Evolutionary conservation across 1,284 basidiomycete species (phyloP), one percentile per base, ranked within the genome.

Genomic region (Rhodotorula sp.): DNA sequence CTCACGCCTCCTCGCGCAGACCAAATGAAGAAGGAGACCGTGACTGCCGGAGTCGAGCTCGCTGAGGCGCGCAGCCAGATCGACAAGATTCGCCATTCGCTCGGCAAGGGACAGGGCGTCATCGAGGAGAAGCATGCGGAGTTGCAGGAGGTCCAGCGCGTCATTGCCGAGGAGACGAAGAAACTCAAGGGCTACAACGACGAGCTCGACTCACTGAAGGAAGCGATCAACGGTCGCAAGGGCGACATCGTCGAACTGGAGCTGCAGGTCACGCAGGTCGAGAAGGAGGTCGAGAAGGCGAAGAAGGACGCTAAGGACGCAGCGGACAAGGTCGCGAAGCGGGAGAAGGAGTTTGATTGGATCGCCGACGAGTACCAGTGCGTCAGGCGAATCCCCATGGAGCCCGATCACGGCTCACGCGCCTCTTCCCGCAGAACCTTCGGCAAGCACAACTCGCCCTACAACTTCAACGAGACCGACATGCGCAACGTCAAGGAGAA

Each of bases 341-440:
- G 97, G 18, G 94, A 97, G 82, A 88, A 89, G 76, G 86, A 89
- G 78, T 86, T 90, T 76, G 85, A 88, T 0, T 99, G 96, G 95
- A 97, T 99, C 71, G 78, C 80, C 18, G 88, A 93, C 60, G 94
- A 98, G 78, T 86, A 88, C 75, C 84, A 88, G 91, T 94, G 76
- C 76, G 89, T 84, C 4, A 56, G 62, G 64, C 62, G 18, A 18
- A 15, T 30, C 3, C 30, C 9, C 15, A 52, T 10, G 8, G 28
- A 28, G 20, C 28, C 24, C 13, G 13, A 26, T 26, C 10, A 34
- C 22, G 24, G 47, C 59, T 69, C 40, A 66, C 46, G 3, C 18
- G 7, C 9, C 26, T 37, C 15, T 18, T 15, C 15, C 2, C n/a
- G 26, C 69, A 83, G 84, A 40, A 82, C 83, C 71, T 99, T 99